Evolutionary conservation across 1,139 yeast species (phyloP), one percentile per base, ranked within the genome.

Genomic region (Yamadazyma buinensis): DNA sequence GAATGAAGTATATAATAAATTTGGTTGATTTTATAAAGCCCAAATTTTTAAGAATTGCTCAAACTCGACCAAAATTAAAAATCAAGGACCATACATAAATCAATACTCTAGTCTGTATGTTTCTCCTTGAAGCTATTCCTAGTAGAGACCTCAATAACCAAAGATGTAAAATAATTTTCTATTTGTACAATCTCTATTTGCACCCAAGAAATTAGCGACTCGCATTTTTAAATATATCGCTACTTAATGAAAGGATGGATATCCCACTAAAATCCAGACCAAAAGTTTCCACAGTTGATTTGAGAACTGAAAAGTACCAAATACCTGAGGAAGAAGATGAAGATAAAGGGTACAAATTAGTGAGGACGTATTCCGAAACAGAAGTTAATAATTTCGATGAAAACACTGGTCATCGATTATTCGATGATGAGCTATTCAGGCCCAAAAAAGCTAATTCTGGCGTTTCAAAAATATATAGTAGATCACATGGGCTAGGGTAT

Each of bases 311-410:
- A 27, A 55, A 51, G 33, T 59, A 59, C 31, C 41, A 34, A 22
- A 30, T 42, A 14, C 11, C 15, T 6, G 28, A 17, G 8, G 32
- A 28, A 21, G 29, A 25, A 11, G 19, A 28, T 12, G 29, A 19
- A 7, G 30, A 26, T 10, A 23, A 15, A n/a, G 38, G 32, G 29
- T 55, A 52, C 33, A 53, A 52, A 39, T 48, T 72, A 31, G 56
- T 72, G 2, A 59, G 80, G 41, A 72, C 77, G 0, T 76, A 71
- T 47, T 76, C 83, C 3, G 83, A 76, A 40, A 67, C 72, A 10
- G 82, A 77, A 44, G 67, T 68, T 37, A 67, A 68, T 33, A 73
- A 75, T 42, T 77, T 74, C 49, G 76, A 74, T 47, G 60, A 55
- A 42, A 65, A 66, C 32, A 69, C 75, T 4, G 80, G 80, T 10